Base-by-base conservation (phyloP, 1,284 basidiomycete genomes). In the Cerioporus squamosus region DNA sequence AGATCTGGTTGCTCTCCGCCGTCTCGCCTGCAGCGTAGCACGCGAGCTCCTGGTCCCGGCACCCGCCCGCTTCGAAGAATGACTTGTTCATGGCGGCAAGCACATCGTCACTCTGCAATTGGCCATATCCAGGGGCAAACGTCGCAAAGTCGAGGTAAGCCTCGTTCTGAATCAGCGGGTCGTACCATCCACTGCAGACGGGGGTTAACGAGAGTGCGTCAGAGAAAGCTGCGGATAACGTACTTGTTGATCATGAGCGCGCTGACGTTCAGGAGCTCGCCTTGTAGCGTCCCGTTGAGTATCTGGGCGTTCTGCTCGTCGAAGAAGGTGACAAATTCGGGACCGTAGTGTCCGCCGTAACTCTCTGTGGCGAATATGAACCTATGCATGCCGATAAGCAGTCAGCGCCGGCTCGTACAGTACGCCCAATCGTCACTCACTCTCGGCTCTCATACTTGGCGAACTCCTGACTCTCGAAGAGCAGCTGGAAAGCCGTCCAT, bases 261-360 rank as follows among this genome's bases (percentile, higher is more conserved):
- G 49, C 74, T 68, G 24, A 90, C 73, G 42, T 72, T 66, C 51
- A 81, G 71, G 46, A 71, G 69, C 49, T 74, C 68, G 18, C 72
- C 77, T 51, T 68, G 47, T 29, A 76, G 57, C n/a, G 70, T 54
- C 17, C 81, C 78, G 26, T 69, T 65, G n/a, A 73, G 63, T 55
- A 89, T 87, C 43, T 79, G 73, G 0, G 74, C 73, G 54, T 90
- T 91, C 68, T 90, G 87, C 59, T 86, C 72, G 43, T 88, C 77
- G 65, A 91, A 88, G 69, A 81, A 88, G 1, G 83, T 81, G 29
- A 88, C 83, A 66, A 85, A 88, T 55, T 77, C 78, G 20, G 85
- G 86, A 2, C 82, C 87, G 64, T 87, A 90, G 66, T 89, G 87
- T 0, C 88, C 87, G 2, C 86, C 87, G 57, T 87, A 88, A 56